Evolutionary conservation across 23 red algal genomes (phyloP), one percentile per base, ranked within the genome.

Genomic region (Gracilaria gracilis): DNA sequence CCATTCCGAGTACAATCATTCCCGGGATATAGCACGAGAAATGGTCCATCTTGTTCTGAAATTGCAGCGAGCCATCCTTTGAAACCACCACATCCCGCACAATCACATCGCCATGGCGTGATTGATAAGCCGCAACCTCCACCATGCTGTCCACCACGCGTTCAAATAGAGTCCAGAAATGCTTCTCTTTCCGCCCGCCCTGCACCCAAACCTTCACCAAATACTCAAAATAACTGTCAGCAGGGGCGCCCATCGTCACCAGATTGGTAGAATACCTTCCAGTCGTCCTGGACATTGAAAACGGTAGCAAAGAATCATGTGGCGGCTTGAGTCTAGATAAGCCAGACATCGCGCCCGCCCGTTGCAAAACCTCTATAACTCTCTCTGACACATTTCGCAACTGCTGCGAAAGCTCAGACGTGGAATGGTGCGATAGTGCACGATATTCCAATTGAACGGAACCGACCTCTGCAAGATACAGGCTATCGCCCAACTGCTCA

Each of bases 381-480:
- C 66, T 70, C 51, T 93, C 89, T 0, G 89, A 54, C n/a, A 59
- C 79, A 35, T 54, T 67, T 27, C 89, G 76, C 62, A 93, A 54
- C 47, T 57, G 38, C 17, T 76, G 39, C 44, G 67, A 40, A 27
- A 84, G 34, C 32, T 35, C 54, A 0, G 47, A 38, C 23, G 24
- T 51, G 21, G 77, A 76, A 57, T 76, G 79, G 40, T 93, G 89
- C 9, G 94, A 85, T 8, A 97, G 75, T 37, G 95, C 92, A 1
- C 95, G 90, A 70, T 90, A 93, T 81, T 97, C 95, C 65, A 97
- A 67, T 31, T 94, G 92, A 29, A 97, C 62, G 62, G 67, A 85
- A n/a, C 95, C 95, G n/a, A 89, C 90, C 70, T 94, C 95, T 23
- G 95, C 95, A 8, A 94, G 50, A 27, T 84, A 84, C 66, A 84